A percentile compares a stretch with the other conserved stretches of the same genome.
Conservation (phyloP, 2,329 filamentous ascomycete species). For the Zymoseptoria passerinii region DNA sequence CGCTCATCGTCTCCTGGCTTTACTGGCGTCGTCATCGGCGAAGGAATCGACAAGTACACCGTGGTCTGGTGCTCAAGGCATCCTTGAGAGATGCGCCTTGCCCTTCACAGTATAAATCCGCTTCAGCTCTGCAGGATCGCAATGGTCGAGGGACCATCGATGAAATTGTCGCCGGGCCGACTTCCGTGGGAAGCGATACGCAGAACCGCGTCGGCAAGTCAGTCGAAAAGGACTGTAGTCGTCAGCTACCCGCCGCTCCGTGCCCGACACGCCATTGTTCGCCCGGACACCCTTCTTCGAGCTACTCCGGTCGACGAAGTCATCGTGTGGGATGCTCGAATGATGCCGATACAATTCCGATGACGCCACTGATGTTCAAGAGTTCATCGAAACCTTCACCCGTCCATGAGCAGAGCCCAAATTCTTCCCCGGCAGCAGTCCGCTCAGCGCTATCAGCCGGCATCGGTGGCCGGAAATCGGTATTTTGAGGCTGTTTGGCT, state of each 20-base stretch:
- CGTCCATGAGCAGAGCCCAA: not conserved
- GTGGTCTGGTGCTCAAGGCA: too few species aligned
- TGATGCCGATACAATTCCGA: not conserved
- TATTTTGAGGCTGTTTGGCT: not conserved
- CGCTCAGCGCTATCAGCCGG: not conserved
- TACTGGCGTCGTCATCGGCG: slow-evolving; percentile 2
- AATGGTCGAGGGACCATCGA: not conserved
- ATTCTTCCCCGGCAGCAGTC: not conserved
- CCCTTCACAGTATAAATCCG: too few species aligned
- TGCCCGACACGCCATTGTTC: not conserved
- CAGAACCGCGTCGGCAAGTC: not conserved
- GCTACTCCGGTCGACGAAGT: not conserved
- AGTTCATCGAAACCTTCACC: not conserved
- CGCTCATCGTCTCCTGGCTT: slow-evolving; percentile 4
- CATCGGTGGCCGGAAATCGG: not conserved
- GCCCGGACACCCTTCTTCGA: not conserved
- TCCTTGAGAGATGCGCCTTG: too few species aligned
- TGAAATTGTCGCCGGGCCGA: not conserved
- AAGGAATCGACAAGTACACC: not conserved
- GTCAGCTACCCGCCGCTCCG: not conserved
- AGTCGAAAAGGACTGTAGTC: not conserved
- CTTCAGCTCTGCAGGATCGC: too few species aligned
- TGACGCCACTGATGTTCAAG: not conserved
- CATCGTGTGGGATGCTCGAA: too few species aligned
- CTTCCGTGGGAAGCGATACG: not conserved